These are phyloP conservation scores for Cyclotella baltica DNA, from an alignment of 108 stramenopile genomes.

Conservation along the genomic window DNA sequence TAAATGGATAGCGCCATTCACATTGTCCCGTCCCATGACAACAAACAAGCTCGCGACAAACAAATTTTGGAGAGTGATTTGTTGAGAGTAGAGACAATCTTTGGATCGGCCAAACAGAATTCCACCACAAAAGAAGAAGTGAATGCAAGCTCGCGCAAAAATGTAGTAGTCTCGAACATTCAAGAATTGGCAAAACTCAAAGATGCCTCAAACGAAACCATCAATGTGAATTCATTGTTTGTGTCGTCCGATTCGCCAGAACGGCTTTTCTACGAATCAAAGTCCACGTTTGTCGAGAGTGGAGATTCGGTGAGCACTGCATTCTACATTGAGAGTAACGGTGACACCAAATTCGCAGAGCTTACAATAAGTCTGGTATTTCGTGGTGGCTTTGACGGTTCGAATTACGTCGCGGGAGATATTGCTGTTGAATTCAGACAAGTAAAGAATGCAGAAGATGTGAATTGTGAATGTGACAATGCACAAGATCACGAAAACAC, in stretches of 20 bases:
- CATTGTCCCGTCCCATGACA: not conserved
- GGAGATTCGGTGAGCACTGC: not conserved
- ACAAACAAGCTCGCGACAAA: not conserved
- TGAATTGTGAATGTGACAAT: not conserved
- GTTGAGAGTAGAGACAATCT: not conserved
- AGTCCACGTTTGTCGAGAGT: not conserved
- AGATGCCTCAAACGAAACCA: not conserved
- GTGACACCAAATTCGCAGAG: not conserved
- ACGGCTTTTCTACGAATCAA: not conserved
- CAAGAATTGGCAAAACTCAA: not conserved
- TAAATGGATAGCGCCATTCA: too few species aligned
- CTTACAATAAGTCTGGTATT: not conserved
- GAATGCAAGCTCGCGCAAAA: not conserved
- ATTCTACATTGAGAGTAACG: not conserved
- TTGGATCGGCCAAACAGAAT: not conserved
- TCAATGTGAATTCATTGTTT: not conserved
- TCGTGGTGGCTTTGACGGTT: slow-evolving; percentile 3
- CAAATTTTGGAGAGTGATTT: not conserved
- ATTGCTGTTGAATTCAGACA: not conserved
- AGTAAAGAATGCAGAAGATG: not conserved
- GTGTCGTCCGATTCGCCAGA: not conserved
- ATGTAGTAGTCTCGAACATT: not conserved
- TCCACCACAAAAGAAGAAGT: not conserved
- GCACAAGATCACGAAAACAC: not conserved
- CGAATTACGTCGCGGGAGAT: not conserved